Evolutionary conservation across 2,329 filamentous ascomycete genomes (phyloP).

Genomic region (Pseudocercospora fuligena): DNA sequence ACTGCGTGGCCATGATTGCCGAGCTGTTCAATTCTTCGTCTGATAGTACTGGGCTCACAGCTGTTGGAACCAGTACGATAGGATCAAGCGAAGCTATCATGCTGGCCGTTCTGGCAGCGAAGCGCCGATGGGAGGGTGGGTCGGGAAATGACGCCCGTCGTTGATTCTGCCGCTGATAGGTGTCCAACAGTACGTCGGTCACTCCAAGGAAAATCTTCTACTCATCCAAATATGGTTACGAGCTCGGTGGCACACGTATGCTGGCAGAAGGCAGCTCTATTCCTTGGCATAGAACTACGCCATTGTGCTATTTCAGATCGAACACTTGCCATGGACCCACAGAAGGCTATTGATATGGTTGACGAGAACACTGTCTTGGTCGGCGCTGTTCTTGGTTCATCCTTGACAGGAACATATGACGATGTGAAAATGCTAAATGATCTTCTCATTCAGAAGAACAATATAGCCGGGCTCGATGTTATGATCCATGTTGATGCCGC

Average conservation of each 20-base stretch:
- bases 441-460: conserved; percentile 67
- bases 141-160: not conserved
- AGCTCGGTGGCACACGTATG: not conserved
- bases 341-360: not conserved
- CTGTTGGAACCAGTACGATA: not conserved
- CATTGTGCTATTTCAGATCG: not conserved
- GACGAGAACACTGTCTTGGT: conserved; percentile 78
- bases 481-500: conserved; percentile 71
- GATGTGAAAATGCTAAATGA: conserved; percentile 70
- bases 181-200: too few species aligned
- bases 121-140: not conserved
- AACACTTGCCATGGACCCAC: not conserved
- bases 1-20: conserved; percentile 1
- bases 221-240: not conserved
- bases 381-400: conserved; percentile 73
- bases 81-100: not conserved
- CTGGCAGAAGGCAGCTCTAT: conserved; percentile 3
- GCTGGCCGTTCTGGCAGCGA: not conserved
- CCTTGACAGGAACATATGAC: conserved; percentile 76
- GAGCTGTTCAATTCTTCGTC: not conserved
- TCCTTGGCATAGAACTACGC: not conserved
- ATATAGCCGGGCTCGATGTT: conserved; percentile 65
- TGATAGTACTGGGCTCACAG: not conserved
- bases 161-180: not conserved
- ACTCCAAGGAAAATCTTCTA: too few species aligned